Evolutionary conservation across 306 rosid species (phyloP).

Genomic region (apple (Malus domestica)): DNA sequence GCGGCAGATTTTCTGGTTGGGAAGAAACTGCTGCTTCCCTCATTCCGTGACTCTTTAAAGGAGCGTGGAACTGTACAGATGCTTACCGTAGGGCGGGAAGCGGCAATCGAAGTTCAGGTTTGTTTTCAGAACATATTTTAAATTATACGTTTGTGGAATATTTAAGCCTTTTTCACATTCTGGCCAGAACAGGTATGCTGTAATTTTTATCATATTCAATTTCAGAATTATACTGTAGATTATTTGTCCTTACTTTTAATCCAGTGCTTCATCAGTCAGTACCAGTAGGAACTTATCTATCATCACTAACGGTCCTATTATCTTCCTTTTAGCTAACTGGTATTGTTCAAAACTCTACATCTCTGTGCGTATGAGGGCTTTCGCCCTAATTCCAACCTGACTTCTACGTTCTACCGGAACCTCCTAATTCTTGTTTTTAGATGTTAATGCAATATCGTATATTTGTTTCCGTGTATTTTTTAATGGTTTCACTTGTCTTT

Average conservation of each 20-base stretch:
- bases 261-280: background rate
- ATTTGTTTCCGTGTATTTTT: background rate
- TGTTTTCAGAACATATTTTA: slow-evolving; percentile 16
- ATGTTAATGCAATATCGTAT: background rate
- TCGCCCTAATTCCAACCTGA: background rate
- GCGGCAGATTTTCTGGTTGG: slow-evolving; percentile 92
- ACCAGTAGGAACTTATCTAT: background rate
- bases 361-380: background rate
- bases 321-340: background rate
- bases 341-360: background rate
- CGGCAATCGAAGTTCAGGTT: slow-evolving; percentile 98
- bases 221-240: background rate
- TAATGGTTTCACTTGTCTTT: slow-evolving; percentile 26
- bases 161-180: background rate
- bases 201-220: background rate
- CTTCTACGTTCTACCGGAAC: background rate
- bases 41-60: slow-evolving; percentile 79
- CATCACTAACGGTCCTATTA: background rate
- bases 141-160: background rate
- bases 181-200: background rate
- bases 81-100: slow-evolving; percentile 86
- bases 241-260: background rate
- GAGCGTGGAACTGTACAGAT: slow-evolving; percentile 95
- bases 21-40: slow-evolving; percentile 78
- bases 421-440: background rate